These are phyloP conservation scores for Dioscorea cayenensis DNA, from an alignment of 116 monocot species.

Conservation along the genomic window DNA sequence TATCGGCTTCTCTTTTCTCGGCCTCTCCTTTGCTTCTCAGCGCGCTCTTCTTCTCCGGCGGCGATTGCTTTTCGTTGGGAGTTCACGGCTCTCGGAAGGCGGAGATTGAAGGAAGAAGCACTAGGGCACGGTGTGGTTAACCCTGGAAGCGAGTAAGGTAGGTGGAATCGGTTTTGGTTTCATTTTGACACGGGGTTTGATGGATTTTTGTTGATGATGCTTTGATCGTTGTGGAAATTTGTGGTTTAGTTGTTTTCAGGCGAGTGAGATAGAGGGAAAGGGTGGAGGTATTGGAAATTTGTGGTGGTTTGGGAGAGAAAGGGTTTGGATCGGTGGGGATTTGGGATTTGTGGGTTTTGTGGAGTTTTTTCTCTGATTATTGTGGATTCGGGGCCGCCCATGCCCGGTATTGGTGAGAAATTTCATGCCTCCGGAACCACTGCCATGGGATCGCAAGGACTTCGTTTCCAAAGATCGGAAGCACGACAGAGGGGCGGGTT, in stretches of 20 bases:
- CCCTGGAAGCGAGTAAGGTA: not conserved
- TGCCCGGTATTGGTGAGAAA: slow-evolving; percentile 21
- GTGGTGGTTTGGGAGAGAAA: not conserved
- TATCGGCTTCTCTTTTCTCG: slow-evolving; percentile 27
- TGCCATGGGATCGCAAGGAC: slow-evolving; percentile 49
- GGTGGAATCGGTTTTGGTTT: not conserved
- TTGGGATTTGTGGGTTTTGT: not conserved
- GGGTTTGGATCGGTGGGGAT: not conserved
- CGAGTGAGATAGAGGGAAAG: not conserved
- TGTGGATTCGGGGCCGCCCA: slow-evolving; percentile 20
- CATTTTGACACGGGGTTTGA: too few species aligned
- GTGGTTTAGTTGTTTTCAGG: not conserved
- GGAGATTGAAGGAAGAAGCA: not conserved
- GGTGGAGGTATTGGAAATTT: not conserved
- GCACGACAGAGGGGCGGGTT: slow-evolving; percentile 25
- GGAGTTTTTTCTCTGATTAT: not conserved
- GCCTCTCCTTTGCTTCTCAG: not conserved
- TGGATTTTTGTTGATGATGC: too few species aligned
- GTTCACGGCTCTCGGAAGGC: not conserved
- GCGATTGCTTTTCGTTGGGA: not conserved
- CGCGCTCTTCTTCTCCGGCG: not conserved
- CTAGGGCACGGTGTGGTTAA: not conserved
- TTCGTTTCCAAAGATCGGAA: slow-evolving; percentile 28
- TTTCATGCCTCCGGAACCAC: slow-evolving; percentile 63
- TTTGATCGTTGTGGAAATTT: too few species aligned